Conservation (phyloP, 1,284 basidiomycete species). For the Hypsizygus ulmarius region DNA sequence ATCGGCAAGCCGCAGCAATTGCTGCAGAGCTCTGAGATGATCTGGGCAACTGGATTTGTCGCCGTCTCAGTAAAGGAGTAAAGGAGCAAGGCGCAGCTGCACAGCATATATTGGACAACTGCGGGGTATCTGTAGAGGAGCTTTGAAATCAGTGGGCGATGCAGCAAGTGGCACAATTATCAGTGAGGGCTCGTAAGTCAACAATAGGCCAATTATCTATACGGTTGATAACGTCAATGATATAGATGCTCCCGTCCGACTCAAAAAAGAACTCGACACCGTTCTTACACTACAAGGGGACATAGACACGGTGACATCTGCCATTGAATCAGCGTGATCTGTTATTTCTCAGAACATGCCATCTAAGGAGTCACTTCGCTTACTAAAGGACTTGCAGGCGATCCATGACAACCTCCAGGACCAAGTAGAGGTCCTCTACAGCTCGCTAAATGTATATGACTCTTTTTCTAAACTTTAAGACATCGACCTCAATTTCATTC, state of each 20-base stretch:
- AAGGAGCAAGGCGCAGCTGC: conserved; percentile 8
- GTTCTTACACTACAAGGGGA: conserved; percentile 17
- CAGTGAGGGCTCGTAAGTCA: conserved; percentile 18
- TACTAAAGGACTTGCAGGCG: neutral
- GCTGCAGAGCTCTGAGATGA: conserved; percentile 20
- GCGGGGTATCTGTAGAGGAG: conserved; percentile 9
- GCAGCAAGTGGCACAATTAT: conserved; percentile 15
- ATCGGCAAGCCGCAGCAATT: conserved; percentile 24
- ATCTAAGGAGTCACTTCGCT: neutral
- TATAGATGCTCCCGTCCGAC: conserved; percentile 17
- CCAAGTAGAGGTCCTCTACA: conserved; percentile 17
- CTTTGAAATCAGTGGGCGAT: conserved; percentile 30
- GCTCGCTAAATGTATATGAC: conserved; percentile 18
- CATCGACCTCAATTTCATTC: conserved; percentile 16
- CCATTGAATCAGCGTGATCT: conserved; percentile 5
- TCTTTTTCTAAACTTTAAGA: conserved; percentile 15
- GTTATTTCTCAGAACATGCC: conserved; percentile 1
- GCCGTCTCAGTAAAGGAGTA: conserved; percentile 13
- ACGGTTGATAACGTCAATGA: neutral
- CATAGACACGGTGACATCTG: conserved; percentile 9
- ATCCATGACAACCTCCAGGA: conserved; percentile 10
- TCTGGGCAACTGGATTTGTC: conserved; percentile 29
- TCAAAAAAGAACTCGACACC: conserved; percentile 17
- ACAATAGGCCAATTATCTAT: neutral
- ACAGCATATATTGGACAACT: conserved; percentile 3